A percentile compares a stretch with the other conserved stretches of the same genome.
Conservation (phyloP, 2,329 filamentous ascomycete species). For the Xylaria sp. region DNA sequence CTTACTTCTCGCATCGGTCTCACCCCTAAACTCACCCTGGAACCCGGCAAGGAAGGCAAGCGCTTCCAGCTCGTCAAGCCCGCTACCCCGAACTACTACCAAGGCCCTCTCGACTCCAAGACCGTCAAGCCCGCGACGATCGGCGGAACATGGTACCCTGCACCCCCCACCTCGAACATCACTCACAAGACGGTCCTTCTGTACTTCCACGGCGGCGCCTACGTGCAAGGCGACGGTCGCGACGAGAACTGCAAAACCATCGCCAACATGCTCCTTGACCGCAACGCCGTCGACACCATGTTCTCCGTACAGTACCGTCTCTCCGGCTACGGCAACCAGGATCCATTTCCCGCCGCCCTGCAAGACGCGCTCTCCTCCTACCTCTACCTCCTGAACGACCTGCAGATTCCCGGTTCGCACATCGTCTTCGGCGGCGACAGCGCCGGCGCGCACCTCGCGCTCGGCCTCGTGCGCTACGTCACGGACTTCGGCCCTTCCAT, state of each 20-base stretch:
- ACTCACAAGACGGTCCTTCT: slow-evolving; percentile 17
- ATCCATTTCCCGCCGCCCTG: slow-evolving; percentile 44
- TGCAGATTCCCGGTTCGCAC: slow-evolving; percentile 34
- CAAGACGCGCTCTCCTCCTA: slow-evolving; percentile 45
- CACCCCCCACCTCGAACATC: not conserved
- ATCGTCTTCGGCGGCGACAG: slow-evolving; percentile 45
- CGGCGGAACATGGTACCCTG: slow-evolving; percentile 29
- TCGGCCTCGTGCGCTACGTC: slow-evolving; percentile 42
- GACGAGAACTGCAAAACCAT: slow-evolving; percentile 8
- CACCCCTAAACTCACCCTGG: slow-evolving; percentile 13
- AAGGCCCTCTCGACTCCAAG: slow-evolving; percentile 17
- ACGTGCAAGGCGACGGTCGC: slow-evolving; percentile 26
- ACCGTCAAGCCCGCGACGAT: slow-evolving; percentile 20
- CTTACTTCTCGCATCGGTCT: slow-evolving; percentile 13
- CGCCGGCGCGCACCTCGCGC: slow-evolving; percentile 42
- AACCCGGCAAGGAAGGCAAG: slow-evolving; percentile 14
- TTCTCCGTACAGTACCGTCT: slow-evolving; percentile 45
- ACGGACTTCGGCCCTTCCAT: slow-evolving; percentile 32
- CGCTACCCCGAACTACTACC: slow-evolving; percentile 12
- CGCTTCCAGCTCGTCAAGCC: slow-evolving; percentile 18
- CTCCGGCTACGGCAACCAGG: slow-evolving; percentile 33
- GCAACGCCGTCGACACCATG: slow-evolving; percentile 36
- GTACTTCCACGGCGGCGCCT: slow-evolving; percentile 27
- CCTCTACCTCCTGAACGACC: slow-evolving; percentile 38
- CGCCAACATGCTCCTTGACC: slow-evolving; percentile 31